phyloP scores from a whole-genome alignment of 1,284 basidiomycete genomes.

The Termitomyces sp. region DNA sequence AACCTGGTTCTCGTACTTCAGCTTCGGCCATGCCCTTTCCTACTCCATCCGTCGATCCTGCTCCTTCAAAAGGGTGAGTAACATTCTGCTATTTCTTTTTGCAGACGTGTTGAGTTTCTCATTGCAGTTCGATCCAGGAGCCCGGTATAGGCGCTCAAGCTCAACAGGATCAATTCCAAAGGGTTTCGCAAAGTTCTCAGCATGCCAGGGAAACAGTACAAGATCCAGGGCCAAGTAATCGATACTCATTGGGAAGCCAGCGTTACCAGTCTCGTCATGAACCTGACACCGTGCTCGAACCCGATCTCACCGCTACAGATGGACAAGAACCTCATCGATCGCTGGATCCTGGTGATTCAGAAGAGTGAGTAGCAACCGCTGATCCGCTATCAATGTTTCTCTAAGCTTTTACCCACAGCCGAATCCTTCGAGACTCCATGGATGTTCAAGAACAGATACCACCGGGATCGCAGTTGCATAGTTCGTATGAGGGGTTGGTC shows the following conservation, averaged over 20 bases:
- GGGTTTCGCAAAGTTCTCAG: conserved; percentile 1
- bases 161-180: background rate
- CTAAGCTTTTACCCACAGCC: background rate
- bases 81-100: background rate
- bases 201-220: background rate
- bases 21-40: background rate
- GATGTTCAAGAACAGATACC: conserved; percentile 7
- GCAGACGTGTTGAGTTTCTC: background rate
- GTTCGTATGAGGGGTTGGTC: background rate
- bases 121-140: conserved; percentile 2
- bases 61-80: background rate
- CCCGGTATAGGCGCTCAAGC: background rate
- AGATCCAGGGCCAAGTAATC: conserved; percentile 10
- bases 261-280: conserved; percentile 23
- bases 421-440: conserved; percentile 11
- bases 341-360: conserved; percentile 13
- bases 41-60: background rate
- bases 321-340: conserved; percentile 9
- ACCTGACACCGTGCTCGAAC: background rate
- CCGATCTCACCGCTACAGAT: background rate
- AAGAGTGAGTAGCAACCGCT: conserved; percentile 9
- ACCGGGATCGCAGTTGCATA: background rate
- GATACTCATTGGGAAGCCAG: conserved; percentile 6
- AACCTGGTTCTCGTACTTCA: background rate
- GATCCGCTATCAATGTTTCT: background rate